Percentiles rank a stretch among this genome's conserved stretches.
Evolutionary conservation across 2,329 filamentous ascomycete species (phyloP).

Genomic region (Exophiala sp.): DNA sequence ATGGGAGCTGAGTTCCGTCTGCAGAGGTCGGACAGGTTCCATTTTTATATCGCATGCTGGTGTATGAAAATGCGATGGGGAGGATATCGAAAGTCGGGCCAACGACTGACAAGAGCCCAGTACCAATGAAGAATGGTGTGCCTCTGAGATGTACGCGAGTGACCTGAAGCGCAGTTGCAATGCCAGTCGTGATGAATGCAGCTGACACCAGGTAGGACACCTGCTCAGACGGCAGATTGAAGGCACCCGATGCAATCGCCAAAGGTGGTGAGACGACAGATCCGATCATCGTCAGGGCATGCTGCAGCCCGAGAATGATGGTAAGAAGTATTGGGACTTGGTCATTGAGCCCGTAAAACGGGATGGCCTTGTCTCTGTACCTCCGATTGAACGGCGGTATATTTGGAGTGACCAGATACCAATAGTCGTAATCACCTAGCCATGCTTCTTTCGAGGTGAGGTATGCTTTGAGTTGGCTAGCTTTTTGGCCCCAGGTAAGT

Average conservation of each 20-base stretch:
- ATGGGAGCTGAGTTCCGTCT: conserved; percentile 66
- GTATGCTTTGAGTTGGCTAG: conserved; percentile 24
- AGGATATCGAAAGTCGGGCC: conserved; percentile 76
- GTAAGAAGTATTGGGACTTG: conserved; percentile 71
- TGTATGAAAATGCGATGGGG: conserved; percentile 67
- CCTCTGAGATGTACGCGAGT: conserved; percentile 69
- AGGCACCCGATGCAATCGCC: conserved; percentile 60
- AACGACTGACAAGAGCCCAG: conserved; percentile 75
- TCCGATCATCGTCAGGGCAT: conserved; percentile 72
- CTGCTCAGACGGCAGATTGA: conserved; percentile 58
- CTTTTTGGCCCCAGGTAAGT: conserved; percentile 4
- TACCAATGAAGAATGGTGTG: conserved; percentile 73
- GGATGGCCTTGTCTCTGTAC: conserved; percentile 53
- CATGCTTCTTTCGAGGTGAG: conserved; percentile 41
- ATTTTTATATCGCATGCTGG: conserved; percentile 69
- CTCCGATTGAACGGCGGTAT: conserved; percentile 50
- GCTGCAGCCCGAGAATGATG: conserved; percentile 72
- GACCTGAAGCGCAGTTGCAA: conserved; percentile 73
- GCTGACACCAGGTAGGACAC: conserved; percentile 78
- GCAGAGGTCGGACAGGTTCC: conserved; percentile 62
- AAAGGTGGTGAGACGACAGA: conserved; percentile 76
- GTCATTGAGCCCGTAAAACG: conserved; percentile 82
- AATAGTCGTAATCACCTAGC: conserved; percentile 54
- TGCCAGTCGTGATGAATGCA: conserved; percentile 72
- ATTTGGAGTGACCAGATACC: conserved; percentile 53